Percentiles rank a stretch among this genome's conserved stretches.
Evolutionary conservation across 805 yeast genomes (phyloP).

Genomic region (Suhomyces sp.): DNA sequence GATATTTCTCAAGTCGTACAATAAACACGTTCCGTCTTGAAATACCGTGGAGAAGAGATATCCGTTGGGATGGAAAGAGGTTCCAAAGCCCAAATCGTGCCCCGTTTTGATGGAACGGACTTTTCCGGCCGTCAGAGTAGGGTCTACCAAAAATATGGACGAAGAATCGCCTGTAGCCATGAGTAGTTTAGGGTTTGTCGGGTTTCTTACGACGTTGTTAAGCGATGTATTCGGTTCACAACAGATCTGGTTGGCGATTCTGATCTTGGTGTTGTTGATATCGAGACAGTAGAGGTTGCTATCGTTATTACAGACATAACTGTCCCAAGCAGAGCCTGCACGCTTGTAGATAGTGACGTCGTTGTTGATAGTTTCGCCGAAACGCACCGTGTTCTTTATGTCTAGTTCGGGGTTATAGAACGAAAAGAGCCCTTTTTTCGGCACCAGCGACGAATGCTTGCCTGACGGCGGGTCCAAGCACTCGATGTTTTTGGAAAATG

Average conservation of each 20-base stretch:
- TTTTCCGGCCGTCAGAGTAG: constrained; percentile 28
- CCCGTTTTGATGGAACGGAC: constrained; percentile 47
- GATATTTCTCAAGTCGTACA: constrained; percentile 73
- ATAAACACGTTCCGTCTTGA: constrained; percentile 77
- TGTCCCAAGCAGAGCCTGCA: constrained; percentile 40
- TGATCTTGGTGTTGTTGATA: constrained; percentile 44
- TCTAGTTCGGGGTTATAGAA: constrained; percentile 51
- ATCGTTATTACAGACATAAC: constrained; percentile 84
- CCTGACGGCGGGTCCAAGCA: constrained; percentile 13
- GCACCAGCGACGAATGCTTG: neutral
- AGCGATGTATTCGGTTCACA: constrained; percentile 59
- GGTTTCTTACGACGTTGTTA: constrained; percentile 70
- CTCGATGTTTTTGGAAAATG: constrained; percentile 22
- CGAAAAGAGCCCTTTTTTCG: constrained; percentile 59
- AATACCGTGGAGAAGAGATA: constrained; percentile 72
- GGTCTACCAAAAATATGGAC: constrained; percentile 56
- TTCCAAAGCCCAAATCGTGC: constrained; percentile 81
- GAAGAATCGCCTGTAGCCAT: constrained; percentile 76
- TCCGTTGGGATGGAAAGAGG: constrained; percentile 75
- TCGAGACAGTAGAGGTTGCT: constrained; percentile 63
- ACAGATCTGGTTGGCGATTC: constrained; percentile 41
- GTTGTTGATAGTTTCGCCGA: constrained; percentile 84
- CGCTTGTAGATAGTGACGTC: constrained; percentile 57
- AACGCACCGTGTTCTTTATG: constrained; percentile 46
- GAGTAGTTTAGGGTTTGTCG: constrained; percentile 30